Evolutionary conservation across 2,329 filamentous ascomycete species (phyloP).

Genomic region (Penicillium concentricum): DNA sequence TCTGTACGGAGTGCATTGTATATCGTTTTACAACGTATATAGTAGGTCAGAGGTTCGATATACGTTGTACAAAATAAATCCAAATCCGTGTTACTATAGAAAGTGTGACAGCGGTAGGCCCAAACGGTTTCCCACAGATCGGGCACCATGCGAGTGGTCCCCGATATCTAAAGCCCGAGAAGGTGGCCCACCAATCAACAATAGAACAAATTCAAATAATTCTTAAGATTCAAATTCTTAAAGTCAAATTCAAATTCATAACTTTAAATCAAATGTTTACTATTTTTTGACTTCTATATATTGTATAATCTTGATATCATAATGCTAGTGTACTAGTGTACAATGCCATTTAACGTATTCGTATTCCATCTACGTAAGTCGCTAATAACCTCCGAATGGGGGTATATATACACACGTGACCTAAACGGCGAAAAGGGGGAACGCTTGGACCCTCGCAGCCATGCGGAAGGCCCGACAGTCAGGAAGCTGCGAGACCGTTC

Average conservation of each 20-base stretch:
- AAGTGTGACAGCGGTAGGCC: slow-evolving; percentile 3
- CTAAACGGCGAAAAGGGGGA: slow-evolving; percentile 4
- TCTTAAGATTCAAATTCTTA: not conserved
- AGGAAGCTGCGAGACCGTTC: slow-evolving; percentile 40
- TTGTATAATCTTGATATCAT: too few species aligned
- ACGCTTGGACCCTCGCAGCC: slow-evolving; percentile 25
- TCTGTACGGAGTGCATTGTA: not conserved
- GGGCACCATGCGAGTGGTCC: slow-evolving; percentile 27
- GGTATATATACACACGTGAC: slow-evolving; percentile 15
- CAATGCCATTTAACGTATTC: too few species aligned
- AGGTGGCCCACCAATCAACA: slow-evolving; percentile 12
- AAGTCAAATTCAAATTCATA: too few species aligned
- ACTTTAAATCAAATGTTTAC: too few species aligned
- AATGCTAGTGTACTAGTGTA: too few species aligned
- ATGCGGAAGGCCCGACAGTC: slow-evolving; percentile 34
- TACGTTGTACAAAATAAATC: not conserved
- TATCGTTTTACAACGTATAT: not conserved
- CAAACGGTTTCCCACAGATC: slow-evolving; percentile 26
- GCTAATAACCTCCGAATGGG: not conserved
- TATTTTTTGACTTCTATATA: too few species aligned
- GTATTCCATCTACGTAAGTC: too few species aligned
- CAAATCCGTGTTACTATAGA: not conserved
- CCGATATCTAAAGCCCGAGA: slow-evolving; percentile 27
- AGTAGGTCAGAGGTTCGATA: too few species aligned
- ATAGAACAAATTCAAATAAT: slow-evolving; percentile 5